Conservation (phyloP, 345 rosid genomes). For the Gossypium arboreum region DNA sequence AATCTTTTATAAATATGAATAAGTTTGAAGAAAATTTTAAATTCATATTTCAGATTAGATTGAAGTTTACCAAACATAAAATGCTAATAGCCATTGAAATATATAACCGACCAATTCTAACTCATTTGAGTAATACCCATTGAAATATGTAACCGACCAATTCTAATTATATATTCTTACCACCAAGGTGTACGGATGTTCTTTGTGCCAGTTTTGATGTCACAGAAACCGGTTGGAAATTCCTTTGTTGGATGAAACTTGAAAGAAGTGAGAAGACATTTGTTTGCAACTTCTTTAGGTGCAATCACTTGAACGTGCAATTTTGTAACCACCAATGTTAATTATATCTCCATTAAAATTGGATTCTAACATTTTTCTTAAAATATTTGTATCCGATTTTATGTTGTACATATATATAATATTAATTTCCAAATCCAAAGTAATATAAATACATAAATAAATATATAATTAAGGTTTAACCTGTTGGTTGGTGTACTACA, state of each 20-base stretch:
- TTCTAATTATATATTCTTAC: constrained; percentile 17
- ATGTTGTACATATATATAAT: too few species aligned
- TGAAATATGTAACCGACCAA: too few species aligned
- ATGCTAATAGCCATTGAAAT: too few species aligned
- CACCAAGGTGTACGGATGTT: constrained; percentile 61
- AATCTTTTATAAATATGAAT: too few species aligned
- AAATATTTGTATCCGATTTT: too few species aligned
- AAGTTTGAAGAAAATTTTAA: too few species aligned
- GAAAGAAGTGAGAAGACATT: constrained; percentile 50
- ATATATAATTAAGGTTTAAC: constrained; percentile 14
- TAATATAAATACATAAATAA: not conserved
- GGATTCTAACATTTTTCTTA: too few species aligned
- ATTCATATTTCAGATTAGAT: too few species aligned
- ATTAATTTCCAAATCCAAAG: not conserved
- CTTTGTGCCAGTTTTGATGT: constrained; percentile 36
- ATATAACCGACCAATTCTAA: too few species aligned
- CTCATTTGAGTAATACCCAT: too few species aligned
- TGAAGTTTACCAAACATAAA: too few species aligned
- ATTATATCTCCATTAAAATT: too few species aligned
- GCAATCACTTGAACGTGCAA: constrained; percentile 48
- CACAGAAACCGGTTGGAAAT: constrained; percentile 42
- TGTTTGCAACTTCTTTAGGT: constrained; percentile 39
- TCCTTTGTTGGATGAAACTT: constrained; percentile 48
- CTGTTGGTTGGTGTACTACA: constrained; percentile 47
- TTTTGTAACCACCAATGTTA: not conserved